Base-by-base conservation (phyloP, 306 rosid genomes). In the Quercus agrifolia region DNA sequence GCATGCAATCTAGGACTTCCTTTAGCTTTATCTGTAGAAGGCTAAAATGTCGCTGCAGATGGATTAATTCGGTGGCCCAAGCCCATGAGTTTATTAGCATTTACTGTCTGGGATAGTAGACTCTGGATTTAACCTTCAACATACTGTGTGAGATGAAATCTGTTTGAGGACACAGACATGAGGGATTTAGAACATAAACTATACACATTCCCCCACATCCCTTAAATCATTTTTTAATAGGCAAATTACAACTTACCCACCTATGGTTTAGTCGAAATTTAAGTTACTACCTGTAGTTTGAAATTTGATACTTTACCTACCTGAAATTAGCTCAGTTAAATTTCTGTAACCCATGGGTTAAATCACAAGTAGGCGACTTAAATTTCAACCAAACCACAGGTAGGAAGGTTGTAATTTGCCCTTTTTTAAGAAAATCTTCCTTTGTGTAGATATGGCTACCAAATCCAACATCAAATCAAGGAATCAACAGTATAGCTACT, bases 401-500 rank as follows among this genome's bases (percentile, higher is more conserved):
- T 33, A 33, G 0, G 6, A 5, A 33, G 1, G 38, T 33, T 33
- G 38, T 33, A 33, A 33, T 33, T 33, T 33, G 1, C 38, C 38
- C 0, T 7, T 38, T 38, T 38, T 7, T 2, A 38, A 38, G 17
- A 12, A 10, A 23, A 2, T 49, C 21, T 49, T 71, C 38, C 1
- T 15, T 61, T 2, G 1, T 49, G 18, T 51, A 71, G 73, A 19
- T 30, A 56, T n/a, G n/a, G 10, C 1, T 27, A 1, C 4, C 8
- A 25, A 51, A 63, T 46, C 70, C 8, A 57, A 27, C n/a, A 79
- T 73, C 19, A 38, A 70, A 66, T 74, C 62, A 19, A 87, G 75
- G 20, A 51, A 85, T 35, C 83, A 11, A 25, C 38, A 58, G 4
- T 82, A 83, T 46, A 56, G 58, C 55, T 86, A 72, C 49, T 52